Evolutionary conservation across 768 basidiomycete genomes (phyloP), one percentile per base, ranked within the genome.

Genomic region (Naganishia vishniacii): DNA sequence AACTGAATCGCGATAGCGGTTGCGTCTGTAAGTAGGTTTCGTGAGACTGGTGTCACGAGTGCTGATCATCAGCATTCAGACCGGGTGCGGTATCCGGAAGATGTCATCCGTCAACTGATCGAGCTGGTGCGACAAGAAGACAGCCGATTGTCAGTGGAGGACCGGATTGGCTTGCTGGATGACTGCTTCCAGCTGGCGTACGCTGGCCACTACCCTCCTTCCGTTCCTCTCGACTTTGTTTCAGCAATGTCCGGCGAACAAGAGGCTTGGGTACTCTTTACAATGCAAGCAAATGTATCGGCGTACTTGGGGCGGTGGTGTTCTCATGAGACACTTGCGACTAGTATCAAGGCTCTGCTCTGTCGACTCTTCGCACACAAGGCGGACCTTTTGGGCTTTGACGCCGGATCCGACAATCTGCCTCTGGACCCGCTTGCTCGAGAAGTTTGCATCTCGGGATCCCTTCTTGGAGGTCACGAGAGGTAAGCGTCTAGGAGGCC

Each of bases 21-120:
- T 48, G 48, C 18, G 23, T 48, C 28, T 48, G 48, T 48, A 29
- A 48, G 48, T 29, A 29, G 23, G 5, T 13, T 8, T 5, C 5
- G 7, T 16, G 23, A 25, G 2, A 5, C 3, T 48, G 9, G 13
- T 29, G n/a, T n/a, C n/a, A n/a, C n/a, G n/a, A 3, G 29, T 6
- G 26, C 48, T 29, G 11, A 12, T 6, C 16, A 23, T 26, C 20
- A 18, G 13, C 13, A 12, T 16, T 1, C 28, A 48, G 48, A 48
- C n/a, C 48, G 48, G 6, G 48, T 48, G 48, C 48, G 28, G 28
- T 48, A 48, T 48, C 48, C 48, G 25, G 48, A 48, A 18, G 13
- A 29, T 48, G n/a, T 26, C 48, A 15, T 48, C 1, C 48, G 18
- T 6, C 20, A 48, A 28, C 29, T 48, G 29, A 7, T 48, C 16